Conservation (phyloP, 1,139 yeast genomes). For the Magnusiomyces clavatus region DNA sequence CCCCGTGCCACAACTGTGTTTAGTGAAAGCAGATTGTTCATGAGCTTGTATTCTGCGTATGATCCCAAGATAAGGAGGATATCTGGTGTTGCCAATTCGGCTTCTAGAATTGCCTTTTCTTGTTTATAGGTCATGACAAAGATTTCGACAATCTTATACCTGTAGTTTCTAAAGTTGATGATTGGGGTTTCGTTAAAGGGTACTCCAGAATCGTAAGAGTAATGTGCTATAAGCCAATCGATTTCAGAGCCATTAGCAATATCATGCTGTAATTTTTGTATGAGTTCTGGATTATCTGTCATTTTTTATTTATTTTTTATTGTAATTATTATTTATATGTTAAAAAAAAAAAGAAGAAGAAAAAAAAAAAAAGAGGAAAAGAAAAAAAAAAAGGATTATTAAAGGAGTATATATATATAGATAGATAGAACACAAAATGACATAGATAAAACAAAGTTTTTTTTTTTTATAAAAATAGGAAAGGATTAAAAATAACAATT, state of each 20-base stretch:
- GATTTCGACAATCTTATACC: slow-evolving; percentile 15
- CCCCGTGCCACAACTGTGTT: slow-evolving; percentile 8
- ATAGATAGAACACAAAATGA: not conserved
- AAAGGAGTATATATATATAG: not conserved
- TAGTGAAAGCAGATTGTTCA: slow-evolving; percentile 4
- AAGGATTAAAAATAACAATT: not conserved
- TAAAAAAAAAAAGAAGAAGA: not conserved
- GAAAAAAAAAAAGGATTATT: not conserved
- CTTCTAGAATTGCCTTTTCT: slow-evolving; percentile 11
- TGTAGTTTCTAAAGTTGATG: slow-evolving; percentile 14
- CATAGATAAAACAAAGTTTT: not conserved
- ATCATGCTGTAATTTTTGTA: slow-evolving; percentile 9
- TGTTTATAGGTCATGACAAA: slow-evolving; percentile 14
- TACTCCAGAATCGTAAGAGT: slow-evolving; percentile 5
- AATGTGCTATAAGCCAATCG: slow-evolving; percentile 9
- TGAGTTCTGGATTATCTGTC: slow-evolving; percentile 10
- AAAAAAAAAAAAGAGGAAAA: not conserved
- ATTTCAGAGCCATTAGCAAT: slow-evolving; percentile 8
- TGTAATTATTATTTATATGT: not conserved
- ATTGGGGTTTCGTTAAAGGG: slow-evolving; percentile 13
- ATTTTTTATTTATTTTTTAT: no score
- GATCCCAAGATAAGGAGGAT: slow-evolving; percentile 9
- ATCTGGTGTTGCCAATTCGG: slow-evolving; percentile 13
- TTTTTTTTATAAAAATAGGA: no score
- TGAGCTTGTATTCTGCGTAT: slow-evolving; percentile 11